Conservation (phyloP, 1,284 basidiomycete species). For the Naganishia cerealis region DNA sequence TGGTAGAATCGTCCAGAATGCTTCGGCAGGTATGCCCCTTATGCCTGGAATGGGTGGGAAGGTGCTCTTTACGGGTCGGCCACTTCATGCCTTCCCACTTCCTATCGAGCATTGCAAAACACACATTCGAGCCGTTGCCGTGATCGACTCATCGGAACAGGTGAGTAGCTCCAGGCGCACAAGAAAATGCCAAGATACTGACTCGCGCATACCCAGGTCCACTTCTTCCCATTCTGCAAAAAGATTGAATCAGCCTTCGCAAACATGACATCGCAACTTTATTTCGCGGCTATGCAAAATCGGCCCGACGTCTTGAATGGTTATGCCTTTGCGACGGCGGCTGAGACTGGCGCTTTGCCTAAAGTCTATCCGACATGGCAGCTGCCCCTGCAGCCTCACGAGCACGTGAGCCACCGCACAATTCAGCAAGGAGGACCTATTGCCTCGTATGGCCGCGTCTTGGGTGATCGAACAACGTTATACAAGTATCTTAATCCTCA, state of each 20-base stretch:
- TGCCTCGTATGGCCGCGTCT: conserved; percentile 77
- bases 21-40: conserved; percentile 6
- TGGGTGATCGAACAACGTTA: conserved; percentile 80
- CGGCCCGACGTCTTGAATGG: conserved; percentile 6
- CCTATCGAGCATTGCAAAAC: conserved; percentile 50
- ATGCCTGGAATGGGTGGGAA: conserved; percentile 37
- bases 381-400: conserved; percentile 62
- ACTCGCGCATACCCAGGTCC: conserved; percentile 35
- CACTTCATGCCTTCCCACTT: conserved; percentile 44
- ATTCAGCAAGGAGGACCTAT: conserved; percentile 57
- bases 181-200: neutral
- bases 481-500: conserved; percentile 94
- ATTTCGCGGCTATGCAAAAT: conserved; percentile 37
- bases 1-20: conserved; percentile 57
- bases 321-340: neutral
- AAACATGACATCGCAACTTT: conserved; percentile 40
- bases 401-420: conserved; percentile 52
- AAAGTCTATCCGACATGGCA: conserved; percentile 59
- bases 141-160: conserved; percentile 41
- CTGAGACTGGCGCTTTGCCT: conserved; percentile 16
- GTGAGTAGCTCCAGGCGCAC: conserved; percentile 29
- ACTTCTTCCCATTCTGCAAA: conserved; percentile 53
- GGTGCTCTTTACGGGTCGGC: conserved; percentile 41
- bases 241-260: conserved; percentile 44
- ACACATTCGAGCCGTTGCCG: conserved; percentile 45